Conservation (phyloP, 1,139 yeast genomes). For the Debaryomyces sp. region DNA sequence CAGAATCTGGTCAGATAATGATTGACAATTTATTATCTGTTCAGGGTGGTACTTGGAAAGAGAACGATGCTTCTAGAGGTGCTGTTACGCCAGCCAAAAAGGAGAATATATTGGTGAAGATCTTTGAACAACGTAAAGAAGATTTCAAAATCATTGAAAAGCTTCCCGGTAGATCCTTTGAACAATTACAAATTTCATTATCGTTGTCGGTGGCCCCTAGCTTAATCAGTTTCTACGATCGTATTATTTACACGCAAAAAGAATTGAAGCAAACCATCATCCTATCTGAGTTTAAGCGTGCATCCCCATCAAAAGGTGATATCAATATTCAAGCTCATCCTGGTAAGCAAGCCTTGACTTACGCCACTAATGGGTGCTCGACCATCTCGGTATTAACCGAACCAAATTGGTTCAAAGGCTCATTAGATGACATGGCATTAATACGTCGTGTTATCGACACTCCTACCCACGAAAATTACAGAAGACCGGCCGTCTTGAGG, state of each 20-base stretch:
- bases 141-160: conserved; percentile 60
- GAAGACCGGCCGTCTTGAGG: conserved; percentile 86
- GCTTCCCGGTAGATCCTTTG: conserved; percentile 72
- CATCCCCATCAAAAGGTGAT: conserved; percentile 97
- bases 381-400: conserved; percentile 93
- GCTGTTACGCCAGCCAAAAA: conserved; percentile 10
- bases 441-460: conserved; percentile 58
- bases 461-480: conserved; percentile 38
- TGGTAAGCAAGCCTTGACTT: conserved; percentile 73
- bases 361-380: conserved; percentile 82
- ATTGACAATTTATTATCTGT: conserved; percentile 74
- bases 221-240: conserved; percentile 64
- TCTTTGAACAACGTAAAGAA: conserved; percentile 66
- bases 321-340: conserved; percentile 82
- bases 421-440: conserved; percentile 67
- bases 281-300: conserved; percentile 91
- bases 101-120: conserved; percentile 68
- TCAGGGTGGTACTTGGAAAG: conserved; percentile 83
- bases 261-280: conserved; percentile 54
- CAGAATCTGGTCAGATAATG: conserved; percentile 93
- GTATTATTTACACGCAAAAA: conserved; percentile 47
- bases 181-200: conserved; percentile 62
- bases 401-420: conserved; percentile 96
- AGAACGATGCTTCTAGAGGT: conserved; percentile 21
- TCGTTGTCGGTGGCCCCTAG: conserved; percentile 78